phyloP scores from a whole-genome alignment of 306 rosid genomes.

The Rosa persica region DNA sequence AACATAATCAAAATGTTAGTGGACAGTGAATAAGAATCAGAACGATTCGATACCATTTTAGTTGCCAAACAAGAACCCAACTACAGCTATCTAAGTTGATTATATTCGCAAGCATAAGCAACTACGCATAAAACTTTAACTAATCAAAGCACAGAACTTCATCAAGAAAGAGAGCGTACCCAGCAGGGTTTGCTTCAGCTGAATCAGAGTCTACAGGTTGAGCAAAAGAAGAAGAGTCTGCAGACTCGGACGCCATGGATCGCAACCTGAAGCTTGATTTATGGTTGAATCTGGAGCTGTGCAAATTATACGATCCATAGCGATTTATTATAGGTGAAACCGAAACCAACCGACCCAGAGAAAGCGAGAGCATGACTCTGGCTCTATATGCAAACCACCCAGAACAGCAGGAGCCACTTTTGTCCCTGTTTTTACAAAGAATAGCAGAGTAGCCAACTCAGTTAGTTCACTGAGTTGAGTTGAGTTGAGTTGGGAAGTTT shows the following conservation, averaged over 20 bases:
- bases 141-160: not conserved
- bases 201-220: slow-evolving; percentile 61
- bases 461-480: not conserved
- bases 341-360: slow-evolving; percentile 48
- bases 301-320: slow-evolving; percentile 23
- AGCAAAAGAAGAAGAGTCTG: slow-evolving; percentile 51
- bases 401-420: not conserved
- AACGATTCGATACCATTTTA: too few relatives aligned
- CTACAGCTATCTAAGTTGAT: too few relatives aligned
- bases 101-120: not conserved
- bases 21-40: too few relatives aligned
- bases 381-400: not conserved
- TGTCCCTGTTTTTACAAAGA: not conserved
- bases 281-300: slow-evolving; percentile 25
- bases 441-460: not conserved
- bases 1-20: too few relatives aligned
- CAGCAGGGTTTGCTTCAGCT: slow-evolving; percentile 51
- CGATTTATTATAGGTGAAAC: slow-evolving; percentile 36
- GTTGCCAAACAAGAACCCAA: too few relatives aligned
- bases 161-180: slow-evolving; percentile 32
- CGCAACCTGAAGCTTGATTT: slow-evolving; percentile 34
- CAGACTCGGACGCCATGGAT: slow-evolving; percentile 54
- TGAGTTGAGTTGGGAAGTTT: not conserved
- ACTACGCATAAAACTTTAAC: not conserved
- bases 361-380: slow-evolving; percentile 37